These are phyloP conservation scores for Elsinoe perseae DNA, from an alignment of 2,329 filamentous ascomycete genomes.

Conservation along the genomic window DNA sequence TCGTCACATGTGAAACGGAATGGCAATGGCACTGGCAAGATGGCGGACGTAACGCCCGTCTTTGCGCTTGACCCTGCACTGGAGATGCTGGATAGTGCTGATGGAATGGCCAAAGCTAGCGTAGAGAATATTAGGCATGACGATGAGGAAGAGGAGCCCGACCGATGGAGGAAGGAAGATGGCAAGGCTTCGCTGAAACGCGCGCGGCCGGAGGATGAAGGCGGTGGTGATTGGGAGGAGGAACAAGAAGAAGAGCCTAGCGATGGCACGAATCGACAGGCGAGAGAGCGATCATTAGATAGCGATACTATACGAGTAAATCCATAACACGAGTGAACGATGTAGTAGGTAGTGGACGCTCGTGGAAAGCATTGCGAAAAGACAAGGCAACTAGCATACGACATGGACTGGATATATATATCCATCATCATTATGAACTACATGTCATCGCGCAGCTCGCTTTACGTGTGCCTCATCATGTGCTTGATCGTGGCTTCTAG, in stretches of 20 bases:
- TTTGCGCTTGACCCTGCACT: constrained; percentile 6
- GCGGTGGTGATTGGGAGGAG: neutral
- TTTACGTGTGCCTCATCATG: too few relatives aligned
- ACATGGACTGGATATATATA: neutral
- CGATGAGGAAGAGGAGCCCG: neutral
- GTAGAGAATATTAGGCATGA: neutral
- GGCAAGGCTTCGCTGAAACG: neutral
- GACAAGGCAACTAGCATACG: neutral
- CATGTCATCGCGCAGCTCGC: too few relatives aligned
- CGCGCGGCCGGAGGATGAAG: neutral
- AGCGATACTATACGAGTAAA: neutral
- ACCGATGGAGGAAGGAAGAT: neutral
- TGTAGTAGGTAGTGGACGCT: too few relatives aligned
- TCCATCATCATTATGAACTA: neutral
- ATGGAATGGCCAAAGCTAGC: neutral
- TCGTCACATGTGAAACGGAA: neutral
- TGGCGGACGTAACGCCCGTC: neutral
- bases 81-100: neutral
- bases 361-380: neutral
- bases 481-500: too few relatives aligned
- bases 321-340: neutral
- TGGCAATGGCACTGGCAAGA: neutral
- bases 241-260: neutral
- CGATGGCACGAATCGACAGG: too few relatives aligned
- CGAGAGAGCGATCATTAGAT: neutral